Conservation (phyloP, 208 protist genomes). For the Acanthamoeba castellanii region DNA sequence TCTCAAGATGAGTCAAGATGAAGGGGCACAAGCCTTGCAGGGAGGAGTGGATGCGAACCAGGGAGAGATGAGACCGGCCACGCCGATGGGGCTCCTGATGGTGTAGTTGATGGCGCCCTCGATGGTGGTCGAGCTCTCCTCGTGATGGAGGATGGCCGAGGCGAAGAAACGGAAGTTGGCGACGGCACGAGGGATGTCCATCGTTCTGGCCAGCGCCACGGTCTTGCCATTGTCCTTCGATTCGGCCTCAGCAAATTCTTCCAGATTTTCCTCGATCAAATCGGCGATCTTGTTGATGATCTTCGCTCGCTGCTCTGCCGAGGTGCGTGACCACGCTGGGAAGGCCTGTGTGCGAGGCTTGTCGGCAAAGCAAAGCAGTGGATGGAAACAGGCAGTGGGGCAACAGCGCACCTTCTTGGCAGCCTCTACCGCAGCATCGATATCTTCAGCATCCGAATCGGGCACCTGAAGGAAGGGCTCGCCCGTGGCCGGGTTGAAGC, state of each 20-base stretch:
- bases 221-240: conserved; percentile 88
- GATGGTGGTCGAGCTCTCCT: conserved; percentile 63
- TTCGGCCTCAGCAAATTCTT: conserved; percentile 86
- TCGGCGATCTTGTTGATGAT: conserved; percentile 80
- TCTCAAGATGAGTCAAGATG: background rate
- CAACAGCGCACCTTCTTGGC: conserved; percentile 72
- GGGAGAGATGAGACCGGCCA: conserved; percentile 88
- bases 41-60: conserved; percentile 79
- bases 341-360: background rate
- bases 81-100: conserved; percentile 84
- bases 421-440: conserved; percentile 80
- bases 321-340: conserved; percentile 33
- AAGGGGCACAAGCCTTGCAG: background rate
- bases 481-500: conserved; percentile 78
- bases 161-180: conserved; percentile 90
- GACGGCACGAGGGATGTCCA: conserved; percentile 88
- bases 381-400: background rate
- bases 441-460: conserved; percentile 75
- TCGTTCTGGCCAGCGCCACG: conserved; percentile 77
- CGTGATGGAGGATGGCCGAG: conserved; percentile 78
- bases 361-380: background rate
- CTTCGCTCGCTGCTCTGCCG: conserved; percentile 47
- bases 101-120: conserved; percentile 88
- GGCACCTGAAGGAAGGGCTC: conserved; percentile 79
- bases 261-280: conserved; percentile 77